Conservation (phyloP, 495 filamentous ascomycete genomes). For the Neurospora sp. region DNA sequence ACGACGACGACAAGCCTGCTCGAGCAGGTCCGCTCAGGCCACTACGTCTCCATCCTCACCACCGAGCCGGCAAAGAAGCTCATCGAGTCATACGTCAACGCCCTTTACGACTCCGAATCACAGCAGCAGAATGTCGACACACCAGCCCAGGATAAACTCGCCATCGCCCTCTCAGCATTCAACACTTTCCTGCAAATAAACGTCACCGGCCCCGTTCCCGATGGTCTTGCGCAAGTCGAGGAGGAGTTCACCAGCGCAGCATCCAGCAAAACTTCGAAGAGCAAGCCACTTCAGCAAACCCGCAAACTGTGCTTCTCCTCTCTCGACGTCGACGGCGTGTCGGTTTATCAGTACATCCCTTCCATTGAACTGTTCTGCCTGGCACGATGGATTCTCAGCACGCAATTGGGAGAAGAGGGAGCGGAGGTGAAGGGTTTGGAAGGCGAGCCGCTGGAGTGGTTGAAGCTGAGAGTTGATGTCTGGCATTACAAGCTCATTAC, state of each 20-base stretch:
- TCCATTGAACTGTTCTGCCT: slow-evolving; percentile 72
- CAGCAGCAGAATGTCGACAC: slow-evolving; percentile 31
- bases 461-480: slow-evolving; percentile 61
- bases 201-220: slow-evolving; percentile 80
- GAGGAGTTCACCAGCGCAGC: slow-evolving; percentile 13
- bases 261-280: slow-evolving; percentile 6
- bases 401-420: slow-evolving; percentile 12
- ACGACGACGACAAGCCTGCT: not conserved
- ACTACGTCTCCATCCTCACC: slow-evolving; percentile 16
- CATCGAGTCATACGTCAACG: slow-evolving; percentile 7
- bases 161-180: slow-evolving; percentile 61
- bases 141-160: slow-evolving; percentile 15
- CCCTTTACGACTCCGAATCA: not conserved
- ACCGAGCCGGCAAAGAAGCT: slow-evolving; percentile 8
- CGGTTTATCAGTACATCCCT: slow-evolving; percentile 74
- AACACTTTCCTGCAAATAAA: slow-evolving; percentile 84
- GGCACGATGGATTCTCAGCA: slow-evolving; percentile 56
- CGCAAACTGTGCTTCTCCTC: slow-evolving; percentile 42
- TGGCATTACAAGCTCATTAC: slow-evolving; percentile 83
- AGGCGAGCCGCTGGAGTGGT: slow-evolving; percentile 29
- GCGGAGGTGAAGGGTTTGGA: not conserved
- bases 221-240: slow-evolving; percentile 22
- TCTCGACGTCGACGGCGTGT: slow-evolving; percentile 74
- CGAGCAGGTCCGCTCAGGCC: slow-evolving; percentile 6
- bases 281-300: not conserved